Conservation (phyloP, 179 eudicot species). For the Actinidia chinensis region DNA sequence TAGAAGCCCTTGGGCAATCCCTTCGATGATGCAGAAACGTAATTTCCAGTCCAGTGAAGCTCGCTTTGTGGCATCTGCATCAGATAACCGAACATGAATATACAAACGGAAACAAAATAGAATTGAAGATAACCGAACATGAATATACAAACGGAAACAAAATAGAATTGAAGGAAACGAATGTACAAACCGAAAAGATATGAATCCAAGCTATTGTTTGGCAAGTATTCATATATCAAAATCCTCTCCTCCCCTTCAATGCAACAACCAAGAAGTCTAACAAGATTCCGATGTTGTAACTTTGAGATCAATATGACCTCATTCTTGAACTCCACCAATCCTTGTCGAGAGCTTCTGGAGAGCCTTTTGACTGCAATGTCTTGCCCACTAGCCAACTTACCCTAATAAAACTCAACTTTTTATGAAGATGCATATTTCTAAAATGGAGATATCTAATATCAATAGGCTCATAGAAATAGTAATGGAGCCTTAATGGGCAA, state of each 20-base stretch:
- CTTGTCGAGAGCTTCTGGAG: constrained; percentile 46
- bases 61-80: constrained; percentile 31
- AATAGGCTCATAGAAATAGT: too few relatives aligned
- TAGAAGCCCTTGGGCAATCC: constrained; percentile 48
- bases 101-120: not conserved
- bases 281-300: constrained; percentile 53
- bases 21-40: constrained; percentile 42
- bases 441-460: too few relatives aligned
- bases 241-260: constrained; percentile 42
- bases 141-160: not conserved
- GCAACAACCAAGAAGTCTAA: constrained; percentile 47
- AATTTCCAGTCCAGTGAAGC: constrained; percentile 39
- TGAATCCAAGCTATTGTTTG: constrained; percentile 47
- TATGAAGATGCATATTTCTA: too few relatives aligned
- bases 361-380: constrained; percentile 48
- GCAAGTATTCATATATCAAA: constrained; percentile 48
- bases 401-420: constrained; percentile 20
- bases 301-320: constrained; percentile 41
- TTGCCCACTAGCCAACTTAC: constrained; percentile 33
- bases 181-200: constrained; percentile 39
- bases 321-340: constrained; percentile 48
- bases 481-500: too few relatives aligned
- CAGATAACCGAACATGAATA: too few relatives aligned
- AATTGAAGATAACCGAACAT: not conserved
- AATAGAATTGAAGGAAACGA: not conserved